phyloP scores from a whole-genome alignment of 257 asterid genomes.

The Galeopsis tetrahit region DNA sequence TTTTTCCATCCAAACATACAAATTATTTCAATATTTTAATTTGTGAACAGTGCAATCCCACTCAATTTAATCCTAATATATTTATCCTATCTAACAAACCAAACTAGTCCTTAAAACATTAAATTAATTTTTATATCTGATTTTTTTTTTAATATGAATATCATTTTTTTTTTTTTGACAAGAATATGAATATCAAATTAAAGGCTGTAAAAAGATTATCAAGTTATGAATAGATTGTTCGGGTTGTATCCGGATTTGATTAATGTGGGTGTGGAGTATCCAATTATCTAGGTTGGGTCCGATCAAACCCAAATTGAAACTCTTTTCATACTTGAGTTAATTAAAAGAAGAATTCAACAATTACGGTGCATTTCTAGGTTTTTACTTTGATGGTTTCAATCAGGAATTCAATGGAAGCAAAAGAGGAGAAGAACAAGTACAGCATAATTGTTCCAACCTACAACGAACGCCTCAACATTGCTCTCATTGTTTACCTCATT shows the following conservation, averaged over 20 bases:
- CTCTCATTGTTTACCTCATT: conserved; percentile 81
- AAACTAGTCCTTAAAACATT: too few species aligned
- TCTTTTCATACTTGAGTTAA: background rate
- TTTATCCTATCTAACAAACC: too few species aligned
- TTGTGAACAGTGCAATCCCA: too few species aligned
- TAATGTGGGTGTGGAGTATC: conserved; percentile 19
- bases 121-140: too few species aligned
- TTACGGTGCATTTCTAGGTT: conserved; percentile 33
- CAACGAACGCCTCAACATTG: conserved; percentile 97
- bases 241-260: conserved; percentile 13
- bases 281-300: conserved; percentile 8
- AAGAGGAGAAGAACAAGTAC: conserved; percentile 66
- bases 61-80: too few species aligned
- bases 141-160: too few species aligned
- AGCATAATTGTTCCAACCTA: conserved; percentile 93
- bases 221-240: background rate
- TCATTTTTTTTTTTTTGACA: too few species aligned
- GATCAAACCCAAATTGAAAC: conserved; percentile 8
- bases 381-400: conserved; percentile 14
- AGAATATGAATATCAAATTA: too few species aligned
- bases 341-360: conserved; percentile 9
- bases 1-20: too few species aligned
- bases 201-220: too few species aligned
- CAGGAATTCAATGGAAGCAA: conserved; percentile 47
- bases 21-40: too few species aligned